Conservation (phyloP, 768 basidiomycete species). For the Gelatoporia subvermispora region DNA sequence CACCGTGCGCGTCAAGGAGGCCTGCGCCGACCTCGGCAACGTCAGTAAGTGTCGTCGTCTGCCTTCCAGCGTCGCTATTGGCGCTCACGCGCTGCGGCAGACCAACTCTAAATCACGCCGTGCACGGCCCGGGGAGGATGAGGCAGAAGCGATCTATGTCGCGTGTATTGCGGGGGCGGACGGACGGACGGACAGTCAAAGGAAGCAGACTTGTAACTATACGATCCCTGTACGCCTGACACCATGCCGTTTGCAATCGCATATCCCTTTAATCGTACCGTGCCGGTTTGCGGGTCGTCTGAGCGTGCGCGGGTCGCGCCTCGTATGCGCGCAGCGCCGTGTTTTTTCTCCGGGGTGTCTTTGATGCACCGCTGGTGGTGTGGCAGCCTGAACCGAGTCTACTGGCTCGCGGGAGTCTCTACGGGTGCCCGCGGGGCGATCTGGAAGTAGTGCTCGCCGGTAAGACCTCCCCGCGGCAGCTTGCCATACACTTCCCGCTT, state of each 20-base stretch:
- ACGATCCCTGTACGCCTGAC: no score
- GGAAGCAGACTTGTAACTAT: neutral
- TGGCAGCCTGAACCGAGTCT: no score
- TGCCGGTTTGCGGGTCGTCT: no score
- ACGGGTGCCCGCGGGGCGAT: constrained; percentile 18
- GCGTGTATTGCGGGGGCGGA: neutral
- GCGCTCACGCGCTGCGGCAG: neutral
- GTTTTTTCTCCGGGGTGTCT: no score
- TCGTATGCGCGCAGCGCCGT: no score
- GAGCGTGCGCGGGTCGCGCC: no score
- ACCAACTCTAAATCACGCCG: neutral
- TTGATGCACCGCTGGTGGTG: no score
- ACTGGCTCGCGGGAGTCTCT: no score
- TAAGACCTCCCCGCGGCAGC: constrained; percentile 29
- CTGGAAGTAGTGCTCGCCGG: constrained; percentile 24
- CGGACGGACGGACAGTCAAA: neutral
- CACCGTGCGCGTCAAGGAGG: constrained; percentile 79
- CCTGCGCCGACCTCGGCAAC: constrained; percentile 87
- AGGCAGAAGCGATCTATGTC: neutral
- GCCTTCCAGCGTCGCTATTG: no score
- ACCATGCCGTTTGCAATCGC: no score
- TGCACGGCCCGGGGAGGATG: neutral
- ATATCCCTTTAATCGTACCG: no score
- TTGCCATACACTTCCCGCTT: constrained; percentile 27
- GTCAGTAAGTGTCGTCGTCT: constrained; percentile 22